Evolutionary conservation across 805 yeast species (phyloP).

Genomic region (Zygotorulaspora sp.): DNA sequence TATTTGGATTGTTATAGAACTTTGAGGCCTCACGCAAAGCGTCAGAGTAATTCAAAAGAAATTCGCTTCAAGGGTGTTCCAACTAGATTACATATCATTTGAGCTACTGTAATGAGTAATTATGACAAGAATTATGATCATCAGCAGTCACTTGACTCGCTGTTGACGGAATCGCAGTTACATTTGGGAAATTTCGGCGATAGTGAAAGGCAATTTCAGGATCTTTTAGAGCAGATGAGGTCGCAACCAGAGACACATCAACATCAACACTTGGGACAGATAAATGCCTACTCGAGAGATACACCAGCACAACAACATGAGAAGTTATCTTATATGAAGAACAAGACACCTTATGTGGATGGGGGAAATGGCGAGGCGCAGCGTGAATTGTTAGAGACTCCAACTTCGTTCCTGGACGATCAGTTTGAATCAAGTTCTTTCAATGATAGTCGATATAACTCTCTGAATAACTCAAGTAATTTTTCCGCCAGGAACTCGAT

Average conservation of each 20-base stretch:
- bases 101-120: slow-evolving; percentile 4
- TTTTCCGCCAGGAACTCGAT: slow-evolving; percentile 8
- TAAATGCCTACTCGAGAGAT: slow-evolving; percentile 9
- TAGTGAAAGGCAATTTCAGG: slow-evolving; percentile 2
- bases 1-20: too few species aligned
- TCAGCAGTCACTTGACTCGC: slow-evolving; percentile 10
- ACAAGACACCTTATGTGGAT: slow-evolving; percentile 1
- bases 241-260: slow-evolving; percentile 1
- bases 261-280: slow-evolving; percentile 3
- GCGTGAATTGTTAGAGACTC: slow-evolving; percentile 1
- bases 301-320: slow-evolving; percentile 29
- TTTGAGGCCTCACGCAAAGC: too few species aligned
- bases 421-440: slow-evolving; percentile 16
- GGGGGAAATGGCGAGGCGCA: slow-evolving; percentile 1
- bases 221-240: slow-evolving; percentile 4
- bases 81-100: too few species aligned
- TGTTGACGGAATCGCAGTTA: slow-evolving; percentile 5
- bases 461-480: not conserved
- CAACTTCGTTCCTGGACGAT: slow-evolving; percentile 23
- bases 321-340: slow-evolving; percentile 15
- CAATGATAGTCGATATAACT: slow-evolving; percentile 1
- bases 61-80: too few species aligned
- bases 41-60: too few species aligned
- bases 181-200: slow-evolving; percentile 1
- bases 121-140: slow-evolving; percentile 3